Evolutionary conservation across 768 basidiomycete species (phyloP), one percentile per base, ranked within the genome.

Genomic region (Auricularia sp.): DNA sequence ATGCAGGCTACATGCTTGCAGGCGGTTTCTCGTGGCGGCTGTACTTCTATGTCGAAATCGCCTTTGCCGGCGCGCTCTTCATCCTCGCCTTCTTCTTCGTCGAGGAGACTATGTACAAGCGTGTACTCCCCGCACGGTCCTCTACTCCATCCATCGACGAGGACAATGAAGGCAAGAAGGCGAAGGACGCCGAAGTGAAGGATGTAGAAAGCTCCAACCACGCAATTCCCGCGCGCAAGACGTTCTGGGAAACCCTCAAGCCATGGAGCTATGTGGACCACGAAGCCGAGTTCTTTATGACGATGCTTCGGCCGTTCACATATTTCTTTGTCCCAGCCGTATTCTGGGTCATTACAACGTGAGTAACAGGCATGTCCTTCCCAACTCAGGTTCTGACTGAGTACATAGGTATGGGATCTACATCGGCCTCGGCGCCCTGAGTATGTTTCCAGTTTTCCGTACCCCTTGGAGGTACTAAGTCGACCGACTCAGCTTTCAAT

Each of bases 21-120:
- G 63, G 63, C 21, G 63, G 63, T 29, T 64, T 35, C 37, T 64
- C 63, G 47, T 64, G 63, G 63, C 18, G 63, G 29, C 51, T 64
- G 21, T 64, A 64, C 63, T 64, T 64, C 63, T 64, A 64, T 29
- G 63, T 64, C 33, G 63, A 64, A 47, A 51, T 64, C 63, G 63
- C 63, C 33, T 64, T 64, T 29, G 63, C 63, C 34, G 63, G 24
- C 33, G 63, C 63, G 34, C 63, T 64, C 8, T 45, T 64, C 21
- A 1, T 64, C 29, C 14, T 64, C 33, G 63, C 63, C 33, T 64
- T 64, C 47, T 21, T 64, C 54, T 64, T 64, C 47, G 63, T 64
- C 33, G 63, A 64, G 37, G 63, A 64, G 51, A 64, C 63, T 2
- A 34, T 54, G 16, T 64, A 64, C 51, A 64, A 64, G 35, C 63